Evolutionary conservation across 2,329 filamentous ascomycete species (phyloP).

Genomic region (Hypomyces perniciosus): DNA sequence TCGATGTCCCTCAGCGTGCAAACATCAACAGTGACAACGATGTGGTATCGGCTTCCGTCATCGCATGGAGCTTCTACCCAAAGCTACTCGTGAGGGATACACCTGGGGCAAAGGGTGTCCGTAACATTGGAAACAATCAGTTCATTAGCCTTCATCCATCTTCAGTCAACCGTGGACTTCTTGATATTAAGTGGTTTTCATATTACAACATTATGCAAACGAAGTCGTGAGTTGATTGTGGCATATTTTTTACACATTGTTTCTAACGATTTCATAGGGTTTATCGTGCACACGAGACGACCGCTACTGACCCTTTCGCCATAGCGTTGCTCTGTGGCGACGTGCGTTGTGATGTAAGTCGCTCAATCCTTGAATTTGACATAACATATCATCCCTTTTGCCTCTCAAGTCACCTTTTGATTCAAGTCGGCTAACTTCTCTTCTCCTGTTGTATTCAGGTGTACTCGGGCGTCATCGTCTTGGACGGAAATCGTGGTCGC

Average conservation of each 20-base stretch:
- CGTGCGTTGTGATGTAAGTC: constrained; percentile 70
- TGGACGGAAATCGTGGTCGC: constrained; percentile 81
- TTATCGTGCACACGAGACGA: constrained; percentile 88
- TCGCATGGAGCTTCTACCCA: constrained; percentile 93
- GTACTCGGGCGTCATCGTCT: constrained; percentile 77
- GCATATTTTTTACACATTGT: neutral
- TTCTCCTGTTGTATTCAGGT: constrained; percentile 44
- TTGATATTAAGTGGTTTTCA: constrained; percentile 72
- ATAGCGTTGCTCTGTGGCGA: constrained; percentile 84
- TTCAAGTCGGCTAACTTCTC: neutral
- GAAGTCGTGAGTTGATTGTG: constrained; percentile 53
- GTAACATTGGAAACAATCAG: constrained; percentile 91
- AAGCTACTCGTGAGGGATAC: constrained; percentile 80
- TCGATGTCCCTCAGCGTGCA: constrained; percentile 70
- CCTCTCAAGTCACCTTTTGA: neutral
- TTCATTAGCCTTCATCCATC: constrained; percentile 79
- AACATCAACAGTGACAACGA: constrained; percentile 77
- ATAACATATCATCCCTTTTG: neutral
- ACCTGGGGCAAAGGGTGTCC: constrained; percentile 64
- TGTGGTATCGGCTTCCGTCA: constrained; percentile 68
- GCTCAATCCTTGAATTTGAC: too few species aligned
- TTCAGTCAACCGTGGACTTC: constrained; percentile 74
- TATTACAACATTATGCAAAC: constrained; percentile 98
- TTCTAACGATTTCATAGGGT: constrained; percentile 43
- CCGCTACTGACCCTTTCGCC: constrained; percentile 72